A percentile compares a stretch with the other conserved stretches of the same genome.
Evolutionary conservation across 1,139 yeast genomes (phyloP).

Genomic region (Kurtzmaniella quercitrusa): DNA sequence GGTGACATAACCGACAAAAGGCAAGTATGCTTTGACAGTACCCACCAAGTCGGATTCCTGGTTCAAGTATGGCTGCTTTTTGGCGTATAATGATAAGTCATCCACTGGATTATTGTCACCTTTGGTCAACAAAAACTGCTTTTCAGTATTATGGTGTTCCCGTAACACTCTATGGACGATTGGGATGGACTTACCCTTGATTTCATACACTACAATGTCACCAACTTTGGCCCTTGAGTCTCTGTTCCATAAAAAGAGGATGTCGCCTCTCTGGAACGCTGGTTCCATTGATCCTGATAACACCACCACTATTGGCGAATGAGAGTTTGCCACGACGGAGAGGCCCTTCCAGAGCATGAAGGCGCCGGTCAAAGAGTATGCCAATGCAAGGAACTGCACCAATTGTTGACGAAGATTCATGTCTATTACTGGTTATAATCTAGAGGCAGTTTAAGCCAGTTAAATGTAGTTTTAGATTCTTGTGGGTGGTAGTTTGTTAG

Average conservation of each 20-base stretch:
- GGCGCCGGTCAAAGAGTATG: constrained; percentile 81
- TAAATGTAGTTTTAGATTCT: too few relatives aligned
- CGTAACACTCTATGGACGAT: constrained; percentile 93
- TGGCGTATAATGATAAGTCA: constrained; percentile 81
- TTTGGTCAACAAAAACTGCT: constrained; percentile 81
- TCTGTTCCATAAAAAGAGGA: constrained; percentile 86
- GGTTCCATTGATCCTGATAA: constrained; percentile 99
- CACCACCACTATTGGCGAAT: constrained; percentile 94
- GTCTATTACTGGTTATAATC: constrained; percentile 4
- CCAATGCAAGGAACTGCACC: constrained; percentile 59
- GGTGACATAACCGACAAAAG: constrained; percentile 89
- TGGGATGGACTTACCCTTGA: constrained; percentile 77
- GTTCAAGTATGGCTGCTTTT: constrained; percentile 71
- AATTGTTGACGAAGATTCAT: constrained; percentile 48
- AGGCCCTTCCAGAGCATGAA: constrained; percentile 89
- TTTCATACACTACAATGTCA: constrained; percentile 94
- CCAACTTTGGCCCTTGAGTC: constrained; percentile 69
- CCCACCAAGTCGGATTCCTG: constrained; percentile 80
- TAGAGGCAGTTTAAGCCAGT: too few relatives aligned
- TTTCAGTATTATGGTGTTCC: constrained; percentile 57
- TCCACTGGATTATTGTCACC: constrained; percentile 96
- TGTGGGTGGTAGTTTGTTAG: not conserved
- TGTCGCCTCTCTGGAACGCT: constrained; percentile 97
- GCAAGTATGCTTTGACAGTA: constrained; percentile 85
- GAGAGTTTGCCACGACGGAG: constrained; percentile 72